These are phyloP conservation scores for Massarina eburnea DNA, from an alignment of 2,329 filamentous ascomycete species.

Conservation along the genomic window DNA sequence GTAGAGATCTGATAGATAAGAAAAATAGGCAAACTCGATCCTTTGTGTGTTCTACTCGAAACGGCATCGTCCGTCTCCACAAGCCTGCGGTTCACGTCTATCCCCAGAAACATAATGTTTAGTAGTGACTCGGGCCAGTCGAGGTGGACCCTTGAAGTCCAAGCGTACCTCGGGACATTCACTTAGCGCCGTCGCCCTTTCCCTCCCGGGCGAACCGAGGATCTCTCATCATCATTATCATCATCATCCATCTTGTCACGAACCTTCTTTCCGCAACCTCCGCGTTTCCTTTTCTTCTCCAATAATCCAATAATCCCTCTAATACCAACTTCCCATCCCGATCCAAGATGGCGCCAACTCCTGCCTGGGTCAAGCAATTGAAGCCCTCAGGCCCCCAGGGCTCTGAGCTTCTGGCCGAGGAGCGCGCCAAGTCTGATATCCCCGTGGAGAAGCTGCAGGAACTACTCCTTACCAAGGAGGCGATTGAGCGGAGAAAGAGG, in stretches of 20 bases:
- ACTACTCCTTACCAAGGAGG: conserved; percentile 69
- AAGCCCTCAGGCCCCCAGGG: conserved; percentile 69
- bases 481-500: conserved; percentile 60
- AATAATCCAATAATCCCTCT: conserved; percentile 8
- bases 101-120: no score
- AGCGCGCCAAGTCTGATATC: conserved; percentile 68
- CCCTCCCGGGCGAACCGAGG: conserved; percentile 32
- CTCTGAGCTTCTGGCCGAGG: conserved; percentile 66
- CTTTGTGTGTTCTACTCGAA: no score
- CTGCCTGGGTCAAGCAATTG: conserved; percentile 68
- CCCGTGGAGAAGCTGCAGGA: conserved; percentile 67
- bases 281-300: neutral
- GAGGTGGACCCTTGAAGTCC: no score
- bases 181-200: conserved; percentile 16
- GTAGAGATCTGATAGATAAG: no score
- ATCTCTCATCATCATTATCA: conserved; percentile 14
- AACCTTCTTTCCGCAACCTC: neutral
- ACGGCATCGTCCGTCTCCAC: no score
- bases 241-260: conserved; percentile 6
- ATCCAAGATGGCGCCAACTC: conserved; percentile 45
- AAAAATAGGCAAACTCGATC: no score
- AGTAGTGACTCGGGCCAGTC: no score
- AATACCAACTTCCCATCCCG: conserved; percentile 4
- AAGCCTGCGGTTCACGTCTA: no score
- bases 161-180: conserved; percentile 1